Evolutionary conservation across 202 grass and related monocot species (phyloP), one percentile per base, ranked within the genome.

Genomic region (Hordeum pubiflorum): DNA sequence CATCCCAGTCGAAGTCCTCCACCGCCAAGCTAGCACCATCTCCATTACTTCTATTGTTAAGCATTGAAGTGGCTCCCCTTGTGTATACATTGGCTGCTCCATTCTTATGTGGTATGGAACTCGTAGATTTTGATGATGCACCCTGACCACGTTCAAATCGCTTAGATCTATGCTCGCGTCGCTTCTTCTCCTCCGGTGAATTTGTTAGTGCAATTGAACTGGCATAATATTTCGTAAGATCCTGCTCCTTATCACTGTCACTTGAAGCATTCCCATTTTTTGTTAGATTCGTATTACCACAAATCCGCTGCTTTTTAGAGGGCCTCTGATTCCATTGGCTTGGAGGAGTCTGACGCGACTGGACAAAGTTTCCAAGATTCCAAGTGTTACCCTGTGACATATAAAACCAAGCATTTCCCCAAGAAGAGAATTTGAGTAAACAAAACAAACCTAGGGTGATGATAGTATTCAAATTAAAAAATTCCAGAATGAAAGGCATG

Each of bases 1-100:
- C 86, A 89, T 97, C 91, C 94, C 94, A 92, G 75, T 97, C 87
- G 61, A 94, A 81, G 89, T 97, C 94, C 86, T 97, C 94, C 69
- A 94, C 94, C 43, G 87, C 91, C 60, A 61, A 83, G 29, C 63
- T 82, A 86, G 12, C 58, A 74, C 44, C 72, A 71, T 86, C 78
- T 67, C 64, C 91, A 79, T 81, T 85, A 74, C 43, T 83, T 89
- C 79, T 94, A 59, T 74, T 86, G 62, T 78, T 82, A 73, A 91
- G 64, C 81, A 82, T 83, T 44, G 83, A 63, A 24, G 81, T 84
- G 74, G 78, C 61, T 86, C 65, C 90, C 71, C 87, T 92, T 81
- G 58, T 59, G 67, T 90, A 79, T 50, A 82, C 54, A 85, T 85
- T 85, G 18, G 84, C 27, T 62, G 33, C 23, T 54, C 41, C 4